Evolutionary conservation across 2,329 filamentous ascomycete species (phyloP).

Genomic region (Talaromyces marneffei): DNA sequence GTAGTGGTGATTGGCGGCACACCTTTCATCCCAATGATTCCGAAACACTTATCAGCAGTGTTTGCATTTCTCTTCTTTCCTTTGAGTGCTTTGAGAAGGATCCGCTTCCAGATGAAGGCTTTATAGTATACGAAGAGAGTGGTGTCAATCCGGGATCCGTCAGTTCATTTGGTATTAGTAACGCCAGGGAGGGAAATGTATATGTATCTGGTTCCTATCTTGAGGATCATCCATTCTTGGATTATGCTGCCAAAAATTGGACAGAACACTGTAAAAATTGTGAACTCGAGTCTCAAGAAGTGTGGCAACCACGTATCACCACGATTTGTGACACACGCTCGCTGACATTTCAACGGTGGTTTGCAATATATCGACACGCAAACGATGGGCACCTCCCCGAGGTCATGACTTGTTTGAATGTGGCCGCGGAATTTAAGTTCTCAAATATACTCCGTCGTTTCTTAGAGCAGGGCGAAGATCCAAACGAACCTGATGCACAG

Average conservation of each 20-base stretch:
- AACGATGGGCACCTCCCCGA: background rate
- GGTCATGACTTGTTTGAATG: background rate
- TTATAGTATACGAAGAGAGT: background rate
- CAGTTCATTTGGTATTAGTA: background rate
- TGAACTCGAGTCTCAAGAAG: background rate
- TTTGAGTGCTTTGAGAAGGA: background rate
- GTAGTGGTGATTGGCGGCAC: background rate
- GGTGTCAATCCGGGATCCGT: background rate
- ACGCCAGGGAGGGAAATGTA: background rate
- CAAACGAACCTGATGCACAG: background rate
- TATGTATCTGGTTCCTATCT: background rate
- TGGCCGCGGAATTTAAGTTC: background rate
- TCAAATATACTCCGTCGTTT: background rate
- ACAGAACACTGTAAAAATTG: background rate
- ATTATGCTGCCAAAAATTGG: background rate
- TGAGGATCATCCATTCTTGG: background rate
- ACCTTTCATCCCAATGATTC: background rate
- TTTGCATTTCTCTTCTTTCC: slow-evolving; percentile 5
- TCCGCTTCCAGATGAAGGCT: background rate
- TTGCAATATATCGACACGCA: background rate
- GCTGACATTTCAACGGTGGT: background rate
- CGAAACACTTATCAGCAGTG: background rate
- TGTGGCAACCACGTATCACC: background rate
- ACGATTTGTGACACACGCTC: background rate
- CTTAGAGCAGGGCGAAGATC: background rate